These are phyloP conservation scores for Pseudogymnoascus sp. DNA, from an alignment of 2,329 filamentous ascomycete species.

Conservation along the genomic window DNA sequence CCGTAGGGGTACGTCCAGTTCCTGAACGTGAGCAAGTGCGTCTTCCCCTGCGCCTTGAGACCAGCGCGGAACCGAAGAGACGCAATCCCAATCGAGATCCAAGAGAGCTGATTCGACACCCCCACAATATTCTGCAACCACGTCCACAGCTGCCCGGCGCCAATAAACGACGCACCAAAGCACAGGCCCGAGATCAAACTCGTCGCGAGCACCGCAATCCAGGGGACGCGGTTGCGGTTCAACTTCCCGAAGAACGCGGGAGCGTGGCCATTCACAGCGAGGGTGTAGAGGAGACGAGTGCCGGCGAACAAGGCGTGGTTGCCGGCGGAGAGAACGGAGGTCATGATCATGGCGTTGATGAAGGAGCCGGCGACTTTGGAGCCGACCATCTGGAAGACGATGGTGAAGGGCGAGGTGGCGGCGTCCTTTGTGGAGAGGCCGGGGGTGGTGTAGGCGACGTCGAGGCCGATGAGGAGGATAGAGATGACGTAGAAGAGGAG, in stretches of 20 bases:
- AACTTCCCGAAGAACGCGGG: conserved; percentile 44
- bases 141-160: conserved; percentile 55
- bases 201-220: conserved; percentile 46
- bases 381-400: conserved; percentile 53
- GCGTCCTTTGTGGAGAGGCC: conserved; percentile 35
- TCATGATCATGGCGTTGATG: conserved; percentile 55
- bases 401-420: conserved; percentile 46
- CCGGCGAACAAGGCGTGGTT: conserved; percentile 53
- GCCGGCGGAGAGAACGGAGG: conserved; percentile 48
- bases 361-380: conserved; percentile 46
- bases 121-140: conserved; percentile 62
- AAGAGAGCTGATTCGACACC: conserved; percentile 59
- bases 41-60: conserved; percentile 48
- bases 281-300: conserved; percentile 47
- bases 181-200: conserved; percentile 48
- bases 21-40: conserved; percentile 53
- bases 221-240: conserved; percentile 43
- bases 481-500: conserved; percentile 40
- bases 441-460: conserved; percentile 43
- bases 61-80: conserved; percentile 57
- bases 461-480: conserved; percentile 47
- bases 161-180: conserved; percentile 58
- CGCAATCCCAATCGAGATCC: conserved; percentile 56
- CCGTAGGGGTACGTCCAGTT: conserved; percentile 61
- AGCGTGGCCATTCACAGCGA: conserved; percentile 47